Base-by-base conservation (phyloP, 257 asterid genomes). In the Solanum appendiculatum region DNA sequence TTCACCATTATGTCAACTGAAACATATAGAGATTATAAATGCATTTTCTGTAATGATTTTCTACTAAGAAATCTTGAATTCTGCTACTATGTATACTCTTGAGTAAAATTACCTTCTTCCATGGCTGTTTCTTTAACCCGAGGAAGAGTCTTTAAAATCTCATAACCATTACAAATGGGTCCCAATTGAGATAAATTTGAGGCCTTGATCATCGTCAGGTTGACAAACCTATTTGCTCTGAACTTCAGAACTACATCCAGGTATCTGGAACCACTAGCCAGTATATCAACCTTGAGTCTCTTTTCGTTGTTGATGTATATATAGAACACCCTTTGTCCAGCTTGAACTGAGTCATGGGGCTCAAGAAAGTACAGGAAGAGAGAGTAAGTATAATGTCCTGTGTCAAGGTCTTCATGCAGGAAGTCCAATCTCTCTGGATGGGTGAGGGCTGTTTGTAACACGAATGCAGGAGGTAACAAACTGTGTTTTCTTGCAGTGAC, bases 301-400 rank as follows among this genome's bases (percentile, higher is more conserved):
- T 89, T 91, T 58, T 64, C 82, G 34, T 85, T 87, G 69, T 92
- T 93, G 89, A 93, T 85, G 85, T 90, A 91, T 83, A 93, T 75
- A 77, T 90, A 91, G 42, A 93, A 90, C 72, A 93, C 93, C 88
- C 96, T 92, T 86, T 91, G 92, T 87, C 94, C 91, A 33, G 85
- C 87, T 74, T 84, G 85, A 90, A 87, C 92, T 21, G 93, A 86
- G 51, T 74, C 89, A 86, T 87, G 83, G 86, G 91, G 91, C 89
- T 93, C 96, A 23, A 93, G 85, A 87, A 91, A 91, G 91, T 93
- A 88, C 88, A 93, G 94, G 89, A 89, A 85, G 90, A 93, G 86
- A 34, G 60, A 74, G 74, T 92, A 93, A 9, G 86, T 56, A 23
- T 73, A 39, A 86, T 86, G 23, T 69, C 88, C 89, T 4, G 68